Conservation (phyloP, 495 filamentous ascomycete genomes). For the Viridothelium virens region DNA sequence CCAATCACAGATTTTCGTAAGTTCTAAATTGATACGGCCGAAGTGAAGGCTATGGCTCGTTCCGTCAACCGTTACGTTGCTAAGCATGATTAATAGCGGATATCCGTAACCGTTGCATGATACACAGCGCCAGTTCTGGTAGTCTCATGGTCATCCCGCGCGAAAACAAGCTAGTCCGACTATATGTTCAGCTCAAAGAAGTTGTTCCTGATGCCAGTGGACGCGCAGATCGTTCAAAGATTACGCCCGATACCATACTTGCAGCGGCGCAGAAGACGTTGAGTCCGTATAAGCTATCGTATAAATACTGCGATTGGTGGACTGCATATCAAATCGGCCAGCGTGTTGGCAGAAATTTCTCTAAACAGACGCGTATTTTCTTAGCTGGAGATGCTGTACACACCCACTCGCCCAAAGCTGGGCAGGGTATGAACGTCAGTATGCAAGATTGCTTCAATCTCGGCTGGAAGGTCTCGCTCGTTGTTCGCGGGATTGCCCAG, state of each 20-base stretch:
- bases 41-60: background rate
- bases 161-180: conserved; percentile 57
- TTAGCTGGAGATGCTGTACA: conserved; percentile 55
- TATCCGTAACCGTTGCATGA: conserved; percentile 58
- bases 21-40: conserved; percentile 14
- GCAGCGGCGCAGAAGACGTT: conserved; percentile 53
- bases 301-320: conserved; percentile 61
- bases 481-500: conserved; percentile 51
- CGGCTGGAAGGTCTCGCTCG: conserved; percentile 68
- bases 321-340: conserved; percentile 60
- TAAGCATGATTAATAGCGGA: conserved; percentile 38
- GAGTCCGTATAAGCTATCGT: conserved; percentile 53
- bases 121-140: conserved; percentile 56
- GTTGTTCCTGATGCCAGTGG: conserved; percentile 24
- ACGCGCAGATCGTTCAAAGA: conserved; percentile 46
- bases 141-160: conserved; percentile 64
- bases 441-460: conserved; percentile 50
- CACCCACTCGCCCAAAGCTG: conserved; percentile 56
- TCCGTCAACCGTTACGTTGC: background rate
- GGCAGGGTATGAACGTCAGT: conserved; percentile 44
- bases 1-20: conserved; percentile 59
- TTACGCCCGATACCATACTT: conserved; percentile 52
- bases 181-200: conserved; percentile 60
- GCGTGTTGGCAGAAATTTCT: conserved; percentile 60
- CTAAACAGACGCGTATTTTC: conserved; percentile 57